Percentiles rank a stretch among this genome's conserved stretches.
phyloP scores from a whole-genome alignment of 176 grass and related monocot species.

The Rhipidocladum racemiflorum region DNA sequence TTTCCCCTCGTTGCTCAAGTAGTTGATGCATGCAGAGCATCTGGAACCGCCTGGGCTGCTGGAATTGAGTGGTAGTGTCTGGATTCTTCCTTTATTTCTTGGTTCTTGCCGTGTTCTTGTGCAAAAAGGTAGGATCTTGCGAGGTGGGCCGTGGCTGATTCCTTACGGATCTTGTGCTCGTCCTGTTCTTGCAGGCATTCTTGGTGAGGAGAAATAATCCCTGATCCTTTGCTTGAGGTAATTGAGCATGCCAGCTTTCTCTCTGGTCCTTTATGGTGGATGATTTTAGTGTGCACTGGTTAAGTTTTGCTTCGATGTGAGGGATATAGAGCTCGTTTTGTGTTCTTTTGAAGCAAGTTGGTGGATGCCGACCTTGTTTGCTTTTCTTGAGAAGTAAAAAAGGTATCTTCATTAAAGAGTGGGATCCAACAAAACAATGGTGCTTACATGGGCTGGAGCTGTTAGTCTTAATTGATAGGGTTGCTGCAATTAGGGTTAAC shows the following conservation, averaged over 20 bases:
- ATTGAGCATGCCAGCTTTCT: not conserved
- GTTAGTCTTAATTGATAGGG: not conserved
- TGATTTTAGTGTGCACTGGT: not conserved
- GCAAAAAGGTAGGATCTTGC: constrained; percentile 28
- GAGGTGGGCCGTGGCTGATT: not conserved
- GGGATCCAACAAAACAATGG: not conserved
- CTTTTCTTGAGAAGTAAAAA: not conserved
- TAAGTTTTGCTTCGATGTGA: not conserved
- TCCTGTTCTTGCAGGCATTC: constrained; percentile 21
- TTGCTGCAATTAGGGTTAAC: not conserved
- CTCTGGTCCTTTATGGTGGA: not conserved
- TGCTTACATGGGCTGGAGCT: not conserved
- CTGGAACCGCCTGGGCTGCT: not conserved
- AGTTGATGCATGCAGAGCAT: not conserved
- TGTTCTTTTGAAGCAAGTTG: not conserved
- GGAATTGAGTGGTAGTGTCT: constrained; percentile 9
- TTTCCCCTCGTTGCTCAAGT: not conserved
- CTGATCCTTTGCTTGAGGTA: constrained; percentile 11
- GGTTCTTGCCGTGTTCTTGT: not conserved
- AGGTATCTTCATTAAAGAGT: not conserved
- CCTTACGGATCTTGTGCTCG: not conserved
- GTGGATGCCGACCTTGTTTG: not conserved
- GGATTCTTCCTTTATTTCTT: not conserved
- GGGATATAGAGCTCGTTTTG: not conserved
- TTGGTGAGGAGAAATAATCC: not conserved